phyloP scores from a whole-genome alignment of 73 alveolate species.

The Uronychia binucleata region DNA sequence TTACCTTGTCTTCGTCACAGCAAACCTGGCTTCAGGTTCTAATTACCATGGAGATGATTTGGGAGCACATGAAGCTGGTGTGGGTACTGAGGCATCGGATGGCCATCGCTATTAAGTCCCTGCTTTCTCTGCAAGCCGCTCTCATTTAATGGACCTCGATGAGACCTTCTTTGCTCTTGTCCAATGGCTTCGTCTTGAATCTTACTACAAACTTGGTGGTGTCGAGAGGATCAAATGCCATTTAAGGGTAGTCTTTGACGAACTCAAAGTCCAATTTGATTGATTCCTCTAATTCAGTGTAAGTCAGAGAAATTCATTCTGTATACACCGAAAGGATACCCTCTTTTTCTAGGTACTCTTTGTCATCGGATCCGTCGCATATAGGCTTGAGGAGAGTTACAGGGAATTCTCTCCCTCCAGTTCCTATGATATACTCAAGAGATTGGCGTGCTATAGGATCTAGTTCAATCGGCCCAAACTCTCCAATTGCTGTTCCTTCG shows the following conservation, averaged over 20 bases:
- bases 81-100: slow-evolving; percentile 57
- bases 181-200: slow-evolving; percentile 27
- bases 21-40: no score
- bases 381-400: slow-evolving; percentile 12
- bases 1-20: background rate
- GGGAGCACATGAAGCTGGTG: slow-evolving; percentile 45
- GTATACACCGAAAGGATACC: no score
- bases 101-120: slow-evolving; percentile 61
- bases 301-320: no score
- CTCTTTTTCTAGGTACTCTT: background rate
- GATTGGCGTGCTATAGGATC: slow-evolving; percentile 65
- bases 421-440: slow-evolving; percentile 65
- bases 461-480: slow-evolving; percentile 62
- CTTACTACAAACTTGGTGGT: slow-evolving; percentile 37
- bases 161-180: slow-evolving; percentile 41
- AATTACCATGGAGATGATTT: slow-evolving; percentile 28
- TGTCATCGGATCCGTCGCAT: background rate
- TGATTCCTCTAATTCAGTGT: no score
- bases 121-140: slow-evolving; percentile 45
- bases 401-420: slow-evolving; percentile 61
- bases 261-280: no score
- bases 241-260: slow-evolving; percentile 58
- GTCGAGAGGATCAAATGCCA: slow-evolving; percentile 53
- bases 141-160: slow-evolving; percentile 13
- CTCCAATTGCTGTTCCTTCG: slow-evolving; percentile 50